These are phyloP conservation scores for Fusarium pininemorale DNA, from an alignment of 2,329 filamentous ascomycete species.

Conservation along the genomic window DNA sequence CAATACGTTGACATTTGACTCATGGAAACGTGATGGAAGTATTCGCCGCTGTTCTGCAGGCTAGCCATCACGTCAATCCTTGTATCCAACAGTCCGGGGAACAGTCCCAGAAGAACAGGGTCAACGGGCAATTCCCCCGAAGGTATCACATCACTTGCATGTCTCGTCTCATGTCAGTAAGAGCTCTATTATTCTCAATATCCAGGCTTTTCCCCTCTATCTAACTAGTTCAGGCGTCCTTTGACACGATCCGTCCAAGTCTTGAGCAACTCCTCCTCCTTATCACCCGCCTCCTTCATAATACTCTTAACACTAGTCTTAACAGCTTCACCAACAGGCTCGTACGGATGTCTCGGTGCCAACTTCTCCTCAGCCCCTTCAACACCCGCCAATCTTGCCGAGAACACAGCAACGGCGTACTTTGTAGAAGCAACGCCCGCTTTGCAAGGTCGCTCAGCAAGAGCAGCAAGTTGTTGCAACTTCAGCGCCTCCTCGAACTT, in stretches of 20 bases:
- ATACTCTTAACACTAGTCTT: slow-evolving; percentile 47
- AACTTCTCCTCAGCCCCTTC: slow-evolving; percentile 66
- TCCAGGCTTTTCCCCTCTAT: background rate
- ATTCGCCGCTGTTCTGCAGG: background rate
- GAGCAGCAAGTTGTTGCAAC: slow-evolving; percentile 68
- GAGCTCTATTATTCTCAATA: background rate
- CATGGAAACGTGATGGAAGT: background rate
- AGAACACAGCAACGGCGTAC: slow-evolving; percentile 70
- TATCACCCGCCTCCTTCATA: slow-evolving; percentile 56
- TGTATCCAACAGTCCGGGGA: background rate
- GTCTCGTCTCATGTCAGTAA: background rate
- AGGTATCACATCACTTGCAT: background rate
- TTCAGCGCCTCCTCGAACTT: slow-evolving; percentile 66
- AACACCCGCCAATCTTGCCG: slow-evolving; percentile 67
- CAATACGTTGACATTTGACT: background rate
- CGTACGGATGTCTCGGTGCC: slow-evolving; percentile 69
- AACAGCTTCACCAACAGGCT: slow-evolving; percentile 54
- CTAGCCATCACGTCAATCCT: background rate
- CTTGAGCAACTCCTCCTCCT: slow-evolving; percentile 45
- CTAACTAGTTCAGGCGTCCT: slow-evolving; percentile 25
- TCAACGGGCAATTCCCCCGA: background rate
- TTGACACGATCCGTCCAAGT: slow-evolving; percentile 29
- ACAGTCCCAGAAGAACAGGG: background rate
- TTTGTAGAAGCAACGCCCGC: slow-evolving; percentile 74
- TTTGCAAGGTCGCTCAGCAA: slow-evolving; percentile 73